Conservation (phyloP, 768 basidiomycete species). For the Lactarius quietus region DNA sequence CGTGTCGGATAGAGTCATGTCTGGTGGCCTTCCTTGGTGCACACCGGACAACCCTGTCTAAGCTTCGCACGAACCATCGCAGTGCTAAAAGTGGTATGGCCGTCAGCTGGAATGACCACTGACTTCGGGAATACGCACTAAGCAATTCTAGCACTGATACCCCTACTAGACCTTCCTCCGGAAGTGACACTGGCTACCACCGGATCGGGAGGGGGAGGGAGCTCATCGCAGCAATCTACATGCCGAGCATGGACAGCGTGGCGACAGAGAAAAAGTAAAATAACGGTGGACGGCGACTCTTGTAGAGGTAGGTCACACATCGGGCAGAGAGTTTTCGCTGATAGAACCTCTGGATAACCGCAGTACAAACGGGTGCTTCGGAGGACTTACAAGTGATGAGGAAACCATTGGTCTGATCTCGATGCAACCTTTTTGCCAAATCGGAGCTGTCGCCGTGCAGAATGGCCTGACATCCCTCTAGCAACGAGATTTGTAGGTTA, state of each 20-base stretch:
- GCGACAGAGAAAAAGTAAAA: constrained; percentile 79
- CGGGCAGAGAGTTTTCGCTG: constrained; percentile 63
- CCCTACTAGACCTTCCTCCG: constrained; percentile 37
- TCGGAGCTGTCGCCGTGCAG: constrained; percentile 77
- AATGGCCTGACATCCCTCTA: constrained; percentile 90
- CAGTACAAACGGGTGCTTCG: constrained; percentile 1
- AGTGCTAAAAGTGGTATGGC: constrained; percentile 43
- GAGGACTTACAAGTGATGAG: constrained; percentile 63
- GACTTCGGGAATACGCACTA: constrained; percentile 45
- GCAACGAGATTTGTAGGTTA: constrained; percentile 86
- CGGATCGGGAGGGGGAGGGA: constrained; percentile 60
- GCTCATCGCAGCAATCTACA: constrained; percentile 57
- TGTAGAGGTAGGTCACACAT: constrained; percentile 61
- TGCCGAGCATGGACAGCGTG: constrained; percentile 85
- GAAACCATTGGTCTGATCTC: constrained; percentile 76
- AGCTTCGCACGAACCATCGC: constrained; percentile 65
- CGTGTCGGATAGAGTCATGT: constrained; percentile 23
- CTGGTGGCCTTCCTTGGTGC: constrained; percentile 55
- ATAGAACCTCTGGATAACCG: background rate
- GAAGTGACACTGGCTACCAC: constrained; percentile 44
- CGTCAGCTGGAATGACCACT: background rate
- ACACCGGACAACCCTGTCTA: constrained; percentile 72
- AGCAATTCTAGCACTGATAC: constrained; percentile 70
- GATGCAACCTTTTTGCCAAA: constrained; percentile 64
- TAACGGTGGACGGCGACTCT: constrained; percentile 54